Evolutionary conservation across 179 eudicot genomes (phyloP), one percentile per base, ranked within the genome.

Genomic region (Vitellaria paradoxa): DNA sequence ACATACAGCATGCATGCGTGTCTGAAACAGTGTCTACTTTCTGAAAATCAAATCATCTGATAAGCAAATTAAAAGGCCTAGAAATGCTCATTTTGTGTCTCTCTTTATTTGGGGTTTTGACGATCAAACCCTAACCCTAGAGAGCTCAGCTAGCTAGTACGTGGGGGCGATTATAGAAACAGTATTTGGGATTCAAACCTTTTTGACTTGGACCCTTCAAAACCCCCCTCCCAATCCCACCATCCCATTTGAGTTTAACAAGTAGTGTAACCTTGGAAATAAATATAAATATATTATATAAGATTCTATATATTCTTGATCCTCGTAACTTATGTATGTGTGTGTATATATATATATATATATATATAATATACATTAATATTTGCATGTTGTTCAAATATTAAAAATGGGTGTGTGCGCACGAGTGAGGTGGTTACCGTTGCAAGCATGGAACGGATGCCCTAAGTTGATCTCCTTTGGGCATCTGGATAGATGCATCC

Each of bases 131-230:
- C 18, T 15, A 65, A 30, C 68, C 68, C 18, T 15, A 9, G 42
- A 13, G 13, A 37, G 9, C 3, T 42, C 45, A 4, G 45, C 45
- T 42, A 42, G 45, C 6, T n/a, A n/a, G n/a, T n/a, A n/a, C n/a
- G n/a, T n/a, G n/a, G 45, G 45, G 45, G 45, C 45, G 45, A 42
- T 42, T 1, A 42, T 42, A 4, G 45, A 42, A 42, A 4, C 68
- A 65, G 46, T 65, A 18, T 4, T 65, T 65, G 68, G 46, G 68
- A 65, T 65, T 65, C 68, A 65, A 65, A 65, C 68, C 46, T 37
- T 65, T 65, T 65, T 65, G 68, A 65, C 68, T 65, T 65, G 42
- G 66, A 62, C 66, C 66, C 66, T 62, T 62, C 66, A 62, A 62
- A 62, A 24, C 66, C 24, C 18, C 6, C 59, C 59, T 55, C 18